Base-by-base conservation (phyloP, 768 basidiomycete genomes). In the Trichaptum fuscoviolaceum region DNA sequence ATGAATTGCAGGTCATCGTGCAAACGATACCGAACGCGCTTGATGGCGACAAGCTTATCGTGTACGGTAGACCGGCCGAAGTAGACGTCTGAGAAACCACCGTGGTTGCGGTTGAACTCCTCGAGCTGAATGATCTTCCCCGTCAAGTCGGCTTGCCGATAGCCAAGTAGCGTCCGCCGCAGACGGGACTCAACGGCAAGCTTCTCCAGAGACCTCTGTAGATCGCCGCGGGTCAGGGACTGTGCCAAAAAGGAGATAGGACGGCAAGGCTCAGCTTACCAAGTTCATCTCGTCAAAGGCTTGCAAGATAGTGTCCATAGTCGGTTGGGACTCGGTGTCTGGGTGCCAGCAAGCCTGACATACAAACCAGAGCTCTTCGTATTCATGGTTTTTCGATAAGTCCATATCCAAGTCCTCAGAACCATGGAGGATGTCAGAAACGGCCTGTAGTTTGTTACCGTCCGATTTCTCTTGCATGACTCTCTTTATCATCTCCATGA, bases 351-450 rank as follows among this genome's bases (percentile, higher is more conserved):
- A 52, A 12, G 42, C 42, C 42, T 52, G 42, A 52, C 42, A 52
- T 15, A 52, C 42, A 52, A 52, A 52, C 42, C 42, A 52, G 42
- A 52, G 42, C 15, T 20, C 42, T 52, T 52, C 42, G 10, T 52
- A 52, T 12, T 20, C 42, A 20, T 52, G 42, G 42, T 12, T 20
- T 4, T 12, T 12, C 3, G 42, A 52, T 12, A 15, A 12, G 20
- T 52, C 42, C 10, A 12, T 15, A 15, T 52, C 42, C 15, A 20
- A 3, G 12, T 17, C 2, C 23, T 25, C 24, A 5, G 25, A 5
- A 24, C 59, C 59, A 4, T 24, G 59, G 59, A 61, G 30, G 59
- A 61, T 61, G 30, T 61, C 59, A 61, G 59, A 61, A 61, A 52
- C 42, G 10, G 42, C 42, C 42, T 52, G 42, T 12, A 52, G 15